These are phyloP conservation scores for Backusella morwellensis DNA, from an alignment of 192 early-diverging fungal species.

Conservation along the genomic window DNA sequence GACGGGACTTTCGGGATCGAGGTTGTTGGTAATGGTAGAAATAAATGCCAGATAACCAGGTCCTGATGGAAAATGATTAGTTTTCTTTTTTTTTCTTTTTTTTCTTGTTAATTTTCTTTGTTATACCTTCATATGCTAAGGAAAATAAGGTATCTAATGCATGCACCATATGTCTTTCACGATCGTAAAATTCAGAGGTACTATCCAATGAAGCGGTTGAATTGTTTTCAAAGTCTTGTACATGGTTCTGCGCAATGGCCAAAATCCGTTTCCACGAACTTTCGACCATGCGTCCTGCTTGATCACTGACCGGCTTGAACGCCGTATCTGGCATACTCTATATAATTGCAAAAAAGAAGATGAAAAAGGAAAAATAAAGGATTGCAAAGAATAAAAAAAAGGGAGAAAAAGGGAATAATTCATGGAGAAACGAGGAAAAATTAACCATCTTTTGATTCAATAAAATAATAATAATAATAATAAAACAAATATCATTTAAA, in stretches of 20 bases:
- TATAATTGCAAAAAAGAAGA: not conserved
- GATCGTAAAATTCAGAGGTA: conserved; percentile 7
- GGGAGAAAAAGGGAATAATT: not conserved
- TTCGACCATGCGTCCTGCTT: conserved; percentile 11
- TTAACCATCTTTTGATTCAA: not conserved
- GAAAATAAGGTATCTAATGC: conserved; percentile 18
- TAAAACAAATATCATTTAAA: not conserved
- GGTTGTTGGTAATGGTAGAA: conserved; percentile 11
- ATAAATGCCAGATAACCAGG: conserved; percentile 29
- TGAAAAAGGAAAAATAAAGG: not conserved
- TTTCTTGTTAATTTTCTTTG: not conserved
- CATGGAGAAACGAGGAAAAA: conserved; percentile 7
- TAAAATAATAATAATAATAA: not conserved
- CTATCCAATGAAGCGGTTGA: not conserved
- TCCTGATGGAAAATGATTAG: not conserved
- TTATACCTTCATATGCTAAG: conserved; percentile 12
- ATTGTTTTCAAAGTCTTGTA: conserved; percentile 7
- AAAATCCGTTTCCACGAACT: conserved; percentile 12
- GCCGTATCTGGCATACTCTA: conserved; percentile 11
- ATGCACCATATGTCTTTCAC: conserved; percentile 19
- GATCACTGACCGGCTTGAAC: conserved; percentile 7
- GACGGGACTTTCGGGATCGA: conserved; percentile 38
- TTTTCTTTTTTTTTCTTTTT: too few relatives aligned
- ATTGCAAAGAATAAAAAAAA: not conserved
- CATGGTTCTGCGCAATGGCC: conserved; percentile 14